Conservation (phyloP, 768 basidiomycete genomes). For the Leucosporidium yakuticum region DNA sequence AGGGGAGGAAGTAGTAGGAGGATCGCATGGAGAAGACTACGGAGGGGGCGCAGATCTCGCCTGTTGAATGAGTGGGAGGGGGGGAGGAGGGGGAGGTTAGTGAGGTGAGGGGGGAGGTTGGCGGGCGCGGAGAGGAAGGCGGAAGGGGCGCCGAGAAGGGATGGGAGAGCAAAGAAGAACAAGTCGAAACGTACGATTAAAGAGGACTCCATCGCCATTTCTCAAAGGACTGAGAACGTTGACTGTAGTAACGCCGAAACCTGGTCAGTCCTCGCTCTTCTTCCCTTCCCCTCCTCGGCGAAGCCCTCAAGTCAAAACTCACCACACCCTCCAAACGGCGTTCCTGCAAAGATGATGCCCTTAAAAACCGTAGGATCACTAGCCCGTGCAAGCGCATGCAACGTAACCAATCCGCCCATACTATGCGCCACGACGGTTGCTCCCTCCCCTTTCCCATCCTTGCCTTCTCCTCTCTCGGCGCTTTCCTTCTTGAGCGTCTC, state of each 20-base stretch:
- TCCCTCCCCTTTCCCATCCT: constrained; percentile 13
- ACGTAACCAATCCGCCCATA: constrained; percentile 36
- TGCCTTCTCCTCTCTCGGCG: constrained; percentile 16
- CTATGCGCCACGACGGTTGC: constrained; percentile 24
- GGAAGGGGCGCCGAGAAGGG: no score
- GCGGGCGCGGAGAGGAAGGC: no score
- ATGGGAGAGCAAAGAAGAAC: no score
- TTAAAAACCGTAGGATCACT: constrained; percentile 30
- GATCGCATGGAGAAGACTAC: constrained; percentile 17
- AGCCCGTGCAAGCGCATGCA: constrained; percentile 28
- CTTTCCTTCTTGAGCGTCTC: constrained; percentile 14
- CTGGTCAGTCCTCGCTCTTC: no score
- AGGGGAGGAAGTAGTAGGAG: constrained; percentile 28
- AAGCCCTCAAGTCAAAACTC: no score
- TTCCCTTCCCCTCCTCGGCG: no score
- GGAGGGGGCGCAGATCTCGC: constrained; percentile 13
- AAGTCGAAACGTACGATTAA: neutral
- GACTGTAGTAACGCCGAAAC: constrained; percentile 7
- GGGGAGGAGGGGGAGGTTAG: no score
- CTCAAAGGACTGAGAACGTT: constrained; percentile 32
- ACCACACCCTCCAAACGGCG: constrained; percentile 21
- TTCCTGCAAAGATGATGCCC: constrained; percentile 30
- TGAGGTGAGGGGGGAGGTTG: no score
- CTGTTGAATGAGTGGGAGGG: neutral
- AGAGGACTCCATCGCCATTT: constrained; percentile 14